These are phyloP conservation scores for Venturia nashicola DNA, from an alignment of 2,329 filamentous ascomycete species.

Conservation along the genomic window DNA sequence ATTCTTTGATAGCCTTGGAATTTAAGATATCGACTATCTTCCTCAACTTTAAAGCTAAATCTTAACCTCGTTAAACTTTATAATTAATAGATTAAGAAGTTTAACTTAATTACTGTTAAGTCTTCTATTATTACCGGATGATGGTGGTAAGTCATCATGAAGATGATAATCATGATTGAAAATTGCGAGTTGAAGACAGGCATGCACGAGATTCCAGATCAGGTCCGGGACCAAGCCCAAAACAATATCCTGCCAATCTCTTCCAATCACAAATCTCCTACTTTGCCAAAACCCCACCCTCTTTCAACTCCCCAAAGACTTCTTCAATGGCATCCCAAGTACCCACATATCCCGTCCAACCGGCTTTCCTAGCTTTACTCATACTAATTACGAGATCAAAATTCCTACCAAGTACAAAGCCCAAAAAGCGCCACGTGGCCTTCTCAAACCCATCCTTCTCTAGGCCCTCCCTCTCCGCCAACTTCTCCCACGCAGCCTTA, in stretches of 20 bases:
- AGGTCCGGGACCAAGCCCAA: too few relatives aligned
- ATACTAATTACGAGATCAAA: slow-evolving; percentile 31
- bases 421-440: slow-evolving; percentile 33
- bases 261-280: neutral
- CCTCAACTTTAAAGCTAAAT: too few relatives aligned
- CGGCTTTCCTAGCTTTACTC: slow-evolving; percentile 33
- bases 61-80: too few relatives aligned
- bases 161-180: too few relatives aligned
- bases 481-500: slow-evolving; percentile 24
- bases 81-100: too few relatives aligned
- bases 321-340: slow-evolving; percentile 4
- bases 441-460: slow-evolving; percentile 28
- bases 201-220: too few relatives aligned
- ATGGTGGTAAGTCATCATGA: too few relatives aligned
- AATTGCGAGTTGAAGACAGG: too few relatives aligned
- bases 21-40: too few relatives aligned
- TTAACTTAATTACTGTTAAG: too few relatives aligned
- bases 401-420: slow-evolving; percentile 30
- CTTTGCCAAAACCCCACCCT: neutral
- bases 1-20: too few relatives aligned
- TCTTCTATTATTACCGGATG: too few relatives aligned
- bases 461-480: slow-evolving; percentile 24
- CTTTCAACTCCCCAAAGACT: slow-evolving; percentile 1
- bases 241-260: neutral
- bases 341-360: slow-evolving; percentile 31